Percentiles rank a stretch among this genome's conserved stretches.
Conservation (phyloP, 352 stramenopile genomes). For the Globisporangium radiosum region DNA sequence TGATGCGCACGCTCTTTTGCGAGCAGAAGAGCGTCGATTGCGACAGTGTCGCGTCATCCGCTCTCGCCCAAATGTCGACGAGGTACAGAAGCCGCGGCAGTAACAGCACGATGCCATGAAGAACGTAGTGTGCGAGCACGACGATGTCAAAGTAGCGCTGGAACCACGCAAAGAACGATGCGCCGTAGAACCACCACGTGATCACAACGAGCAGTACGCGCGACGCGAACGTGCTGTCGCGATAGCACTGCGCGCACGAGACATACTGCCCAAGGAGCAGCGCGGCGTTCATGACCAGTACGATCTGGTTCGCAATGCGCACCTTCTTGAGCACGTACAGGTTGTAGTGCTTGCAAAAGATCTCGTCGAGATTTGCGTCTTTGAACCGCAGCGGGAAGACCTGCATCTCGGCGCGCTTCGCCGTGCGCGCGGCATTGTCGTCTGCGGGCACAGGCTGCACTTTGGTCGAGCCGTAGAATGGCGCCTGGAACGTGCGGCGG, state of each 20-base stretch:
- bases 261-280: constrained; percentile 48
- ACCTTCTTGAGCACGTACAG: constrained; percentile 69
- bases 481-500: constrained; percentile 15
- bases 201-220: constrained; percentile 32
- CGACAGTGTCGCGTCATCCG: background rate
- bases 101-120: constrained; percentile 39
- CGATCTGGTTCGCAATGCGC: constrained; percentile 37
- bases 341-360: constrained; percentile 72
- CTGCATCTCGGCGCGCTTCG: constrained; percentile 40
- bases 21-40: constrained; percentile 40
- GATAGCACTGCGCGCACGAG: constrained; percentile 20
- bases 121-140: constrained; percentile 45
- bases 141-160: constrained; percentile 37
- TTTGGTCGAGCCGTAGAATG: constrained; percentile 26
- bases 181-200: constrained; percentile 32
- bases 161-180: constrained; percentile 39
- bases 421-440: constrained; percentile 2
- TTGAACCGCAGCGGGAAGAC: constrained; percentile 49
- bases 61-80: constrained; percentile 12
- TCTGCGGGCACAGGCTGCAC: constrained; percentile 20
- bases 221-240: constrained; percentile 31
- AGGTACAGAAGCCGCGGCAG: constrained; percentile 46
- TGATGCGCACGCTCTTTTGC: constrained; percentile 47
- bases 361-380: constrained; percentile 54
- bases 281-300: constrained; percentile 34